Percentiles rank a stretch among this genome's conserved stretches.
Conservation (phyloP, 2,329 filamentous ascomycete species). For the Cercospora beticola region DNA sequence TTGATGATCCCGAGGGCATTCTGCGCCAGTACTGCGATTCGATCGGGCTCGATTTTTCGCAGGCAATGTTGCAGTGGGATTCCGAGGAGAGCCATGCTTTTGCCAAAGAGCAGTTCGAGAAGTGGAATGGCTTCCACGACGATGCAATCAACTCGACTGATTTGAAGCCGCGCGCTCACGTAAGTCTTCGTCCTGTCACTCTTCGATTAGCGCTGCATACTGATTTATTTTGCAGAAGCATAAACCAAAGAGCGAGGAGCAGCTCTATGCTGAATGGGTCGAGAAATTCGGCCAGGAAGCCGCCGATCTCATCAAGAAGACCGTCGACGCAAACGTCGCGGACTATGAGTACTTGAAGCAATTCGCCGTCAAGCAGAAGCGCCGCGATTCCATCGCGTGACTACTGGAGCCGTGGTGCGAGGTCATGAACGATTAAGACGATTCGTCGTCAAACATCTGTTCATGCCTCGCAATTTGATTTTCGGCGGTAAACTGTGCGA, state of each 20-base stretch:
- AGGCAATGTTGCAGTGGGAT: slow-evolving; percentile 82
- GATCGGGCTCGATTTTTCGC: slow-evolving; percentile 72
- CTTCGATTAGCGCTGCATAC: slow-evolving; percentile 7
- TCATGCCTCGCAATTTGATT: background rate
- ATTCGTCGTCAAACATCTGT: background rate
- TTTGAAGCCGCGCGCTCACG: slow-evolving; percentile 67
- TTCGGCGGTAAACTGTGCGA: background rate
- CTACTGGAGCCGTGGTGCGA: slow-evolving; percentile 12
- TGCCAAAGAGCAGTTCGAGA: slow-evolving; percentile 79
- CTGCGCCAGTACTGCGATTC: slow-evolving; percentile 78
- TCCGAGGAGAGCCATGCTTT: slow-evolving; percentile 67
- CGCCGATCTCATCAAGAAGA: slow-evolving; percentile 67
- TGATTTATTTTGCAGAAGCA: slow-evolving; percentile 48
- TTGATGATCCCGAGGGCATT: slow-evolving; percentile 76
- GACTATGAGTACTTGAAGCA: slow-evolving; percentile 81
- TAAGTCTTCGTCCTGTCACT: slow-evolving; percentile 40
- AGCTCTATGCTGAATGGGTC: slow-evolving; percentile 69
- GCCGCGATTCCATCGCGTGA: slow-evolving; percentile 13
- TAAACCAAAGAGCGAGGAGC: slow-evolving; percentile 63
- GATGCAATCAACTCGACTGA: slow-evolving; percentile 83
- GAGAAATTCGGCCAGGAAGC: slow-evolving; percentile 72
- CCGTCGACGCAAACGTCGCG: slow-evolving; percentile 68
- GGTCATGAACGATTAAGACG: background rate
- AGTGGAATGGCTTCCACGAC: slow-evolving; percentile 96
- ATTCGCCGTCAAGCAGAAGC: slow-evolving; percentile 54